Conservation (phyloP, 495 filamentous ascomycete genomes). For the Penicillium egyptiacum region DNA sequence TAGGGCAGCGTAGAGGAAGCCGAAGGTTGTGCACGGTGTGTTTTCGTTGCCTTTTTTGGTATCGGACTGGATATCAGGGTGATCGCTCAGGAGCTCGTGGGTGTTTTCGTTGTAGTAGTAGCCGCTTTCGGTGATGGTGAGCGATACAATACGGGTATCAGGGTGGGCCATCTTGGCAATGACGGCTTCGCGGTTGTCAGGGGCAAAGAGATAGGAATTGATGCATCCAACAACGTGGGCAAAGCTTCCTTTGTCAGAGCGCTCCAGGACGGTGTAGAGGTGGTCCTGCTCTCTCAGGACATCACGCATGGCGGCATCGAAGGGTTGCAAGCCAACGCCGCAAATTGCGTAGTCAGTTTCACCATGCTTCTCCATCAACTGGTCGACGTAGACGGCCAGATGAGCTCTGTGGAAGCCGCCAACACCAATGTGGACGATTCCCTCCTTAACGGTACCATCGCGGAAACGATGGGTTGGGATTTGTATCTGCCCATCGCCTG, state of each 20-base stretch:
- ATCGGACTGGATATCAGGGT: constrained; percentile 50
- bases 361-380: constrained; percentile 47
- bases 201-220: constrained; percentile 50
- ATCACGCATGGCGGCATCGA: constrained; percentile 48
- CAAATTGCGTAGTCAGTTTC: constrained; percentile 46
- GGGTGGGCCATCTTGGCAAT: constrained; percentile 52
- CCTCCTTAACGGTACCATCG: constrained; percentile 46
- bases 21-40: constrained; percentile 45
- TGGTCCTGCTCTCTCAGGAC: constrained; percentile 44
- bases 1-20: constrained; percentile 50
- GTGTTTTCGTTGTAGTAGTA: constrained; percentile 56
- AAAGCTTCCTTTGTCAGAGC: constrained; percentile 44
- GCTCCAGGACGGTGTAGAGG: constrained; percentile 51
- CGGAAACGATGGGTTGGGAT: constrained; percentile 39
- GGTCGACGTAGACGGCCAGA: constrained; percentile 48
- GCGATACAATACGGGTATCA: constrained; percentile 51
- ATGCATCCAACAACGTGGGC: constrained; percentile 50
- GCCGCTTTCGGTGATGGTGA: constrained; percentile 53
- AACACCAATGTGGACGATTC: constrained; percentile 50
- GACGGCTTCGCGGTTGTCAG: constrained; percentile 47
- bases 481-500: constrained; percentile 29
- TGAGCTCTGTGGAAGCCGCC: constrained; percentile 53
- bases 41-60: constrained; percentile 43
- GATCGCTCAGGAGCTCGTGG: constrained; percentile 46
- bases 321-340: constrained; percentile 49